phyloP scores from a whole-genome alignment of 2,329 filamentous ascomycete species.

The Cercospora zeae-maydis region DNA sequence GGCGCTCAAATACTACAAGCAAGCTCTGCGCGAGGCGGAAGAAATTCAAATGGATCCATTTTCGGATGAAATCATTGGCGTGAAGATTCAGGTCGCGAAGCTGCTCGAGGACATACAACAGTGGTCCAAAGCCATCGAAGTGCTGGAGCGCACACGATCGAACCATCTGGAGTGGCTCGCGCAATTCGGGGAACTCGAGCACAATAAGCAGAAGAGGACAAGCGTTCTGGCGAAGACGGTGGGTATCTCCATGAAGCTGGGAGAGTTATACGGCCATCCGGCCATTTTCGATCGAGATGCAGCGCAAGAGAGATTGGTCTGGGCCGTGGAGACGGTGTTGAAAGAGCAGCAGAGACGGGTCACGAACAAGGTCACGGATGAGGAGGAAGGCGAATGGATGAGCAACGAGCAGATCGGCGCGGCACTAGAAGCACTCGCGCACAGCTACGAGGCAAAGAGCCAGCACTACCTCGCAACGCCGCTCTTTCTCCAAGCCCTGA shows the following conservation, averaged over 20 bases:
- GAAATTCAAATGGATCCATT: conserved; percentile 79
- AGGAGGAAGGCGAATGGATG: conserved; percentile 69
- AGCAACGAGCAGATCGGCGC: conserved; percentile 68
- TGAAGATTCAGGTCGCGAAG: conserved; percentile 75
- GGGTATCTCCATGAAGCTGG: conserved; percentile 76
- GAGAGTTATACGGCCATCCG: conserved; percentile 73
- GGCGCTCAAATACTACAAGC: conserved; percentile 78
- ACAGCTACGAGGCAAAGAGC: conserved; percentile 69
- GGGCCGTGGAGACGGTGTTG: conserved; percentile 76
- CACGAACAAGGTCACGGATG: conserved; percentile 48
- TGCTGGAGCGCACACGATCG: conserved; percentile 69
- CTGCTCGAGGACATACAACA: conserved; percentile 76
- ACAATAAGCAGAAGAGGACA: conserved; percentile 53
- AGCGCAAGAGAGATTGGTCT: conserved; percentile 71
- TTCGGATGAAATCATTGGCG: conserved; percentile 84
- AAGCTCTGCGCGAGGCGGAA: conserved; percentile 69
- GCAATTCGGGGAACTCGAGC: conserved; percentile 42
- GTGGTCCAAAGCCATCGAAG: conserved; percentile 66
- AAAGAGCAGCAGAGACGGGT: conserved; percentile 69
- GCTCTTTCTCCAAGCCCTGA: conserved; percentile 79
- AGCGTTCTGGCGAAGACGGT: conserved; percentile 70
- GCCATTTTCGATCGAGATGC: conserved; percentile 70
- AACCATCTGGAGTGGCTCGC: conserved; percentile 60
- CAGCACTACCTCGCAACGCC: conserved; percentile 80
- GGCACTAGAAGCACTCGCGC: conserved; percentile 71